phyloP scores from a whole-genome alignment of 1,284 basidiomycete genomes.

The Microbotryum silenes-acaulis region DNA sequence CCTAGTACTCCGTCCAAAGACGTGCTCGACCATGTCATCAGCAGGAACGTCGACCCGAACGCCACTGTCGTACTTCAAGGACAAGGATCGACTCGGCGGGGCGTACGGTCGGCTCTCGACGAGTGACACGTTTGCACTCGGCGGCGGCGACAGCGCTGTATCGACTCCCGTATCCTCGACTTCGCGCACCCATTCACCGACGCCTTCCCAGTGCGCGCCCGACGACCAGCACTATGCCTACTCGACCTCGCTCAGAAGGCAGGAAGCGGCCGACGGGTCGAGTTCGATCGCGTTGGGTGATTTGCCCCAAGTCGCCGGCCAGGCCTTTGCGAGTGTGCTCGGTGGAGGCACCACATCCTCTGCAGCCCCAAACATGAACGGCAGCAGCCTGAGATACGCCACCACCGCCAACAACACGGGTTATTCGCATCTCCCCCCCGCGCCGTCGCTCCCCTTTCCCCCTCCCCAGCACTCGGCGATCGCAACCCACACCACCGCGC shows the following conservation, averaged over 20 bases:
- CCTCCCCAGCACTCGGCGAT: background rate
- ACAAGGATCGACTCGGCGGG: background rate
- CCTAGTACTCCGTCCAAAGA: too few relatives aligned
- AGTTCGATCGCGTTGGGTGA: conserved; percentile 3
- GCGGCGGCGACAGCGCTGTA: background rate
- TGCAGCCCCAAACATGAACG: too few relatives aligned
- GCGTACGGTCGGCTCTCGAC: background rate
- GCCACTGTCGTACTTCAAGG: background rate
- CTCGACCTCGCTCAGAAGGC: conserved; percentile 17
- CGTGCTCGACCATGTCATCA: too few relatives aligned
- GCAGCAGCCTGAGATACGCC: background rate
- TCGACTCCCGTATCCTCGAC: background rate
- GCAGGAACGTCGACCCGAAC: too few relatives aligned
- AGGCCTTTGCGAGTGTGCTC: too few relatives aligned
- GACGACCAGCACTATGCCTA: conserved; percentile 19
- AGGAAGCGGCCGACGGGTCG: conserved; percentile 22
- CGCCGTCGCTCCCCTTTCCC: background rate
- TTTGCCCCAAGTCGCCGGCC: too few relatives aligned
- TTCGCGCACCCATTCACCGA: conserved; percentile 1
- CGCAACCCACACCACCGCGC: background rate
- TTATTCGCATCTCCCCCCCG: conserved; percentile 5
- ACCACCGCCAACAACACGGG: background rate
- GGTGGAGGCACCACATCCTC: too few relatives aligned
- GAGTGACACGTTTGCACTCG: background rate
- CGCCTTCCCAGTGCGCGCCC: conserved; percentile 3